A percentile compares a stretch with the other conserved stretches of the same genome.
Evolutionary conservation across 352 stramenopile species (phyloP).

Genomic region (Pythium vanterpoolii): DNA sequence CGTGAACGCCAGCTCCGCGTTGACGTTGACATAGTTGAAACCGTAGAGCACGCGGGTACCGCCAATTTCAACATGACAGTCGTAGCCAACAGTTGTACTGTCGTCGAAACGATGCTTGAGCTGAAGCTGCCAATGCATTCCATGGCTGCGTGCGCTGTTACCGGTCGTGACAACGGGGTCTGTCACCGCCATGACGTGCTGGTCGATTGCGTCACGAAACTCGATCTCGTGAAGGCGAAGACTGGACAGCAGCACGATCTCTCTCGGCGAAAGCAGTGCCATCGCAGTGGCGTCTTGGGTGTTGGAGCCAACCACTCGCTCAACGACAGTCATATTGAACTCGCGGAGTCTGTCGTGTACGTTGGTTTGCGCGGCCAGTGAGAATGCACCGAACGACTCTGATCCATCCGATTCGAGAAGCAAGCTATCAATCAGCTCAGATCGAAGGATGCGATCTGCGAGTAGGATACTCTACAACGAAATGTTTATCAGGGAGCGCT

Average conservation of each 20-base stretch:
- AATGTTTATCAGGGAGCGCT: background rate
- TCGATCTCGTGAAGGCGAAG: conserved; percentile 54
- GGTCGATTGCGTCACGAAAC: conserved; percentile 40
- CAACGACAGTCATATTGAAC: conserved; percentile 5
- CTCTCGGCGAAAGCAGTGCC: conserved; percentile 10
- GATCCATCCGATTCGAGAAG: background rate
- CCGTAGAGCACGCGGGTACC: conserved; percentile 53
- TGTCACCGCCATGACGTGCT: conserved; percentile 22
- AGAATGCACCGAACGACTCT: background rate
- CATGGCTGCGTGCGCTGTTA: background rate
- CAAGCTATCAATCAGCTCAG: conserved; percentile 34
- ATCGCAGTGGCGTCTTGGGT: background rate
- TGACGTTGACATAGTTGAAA: conserved; percentile 53
- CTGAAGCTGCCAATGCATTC: conserved; percentile 47
- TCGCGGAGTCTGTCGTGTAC: conserved; percentile 11
- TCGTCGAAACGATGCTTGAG: conserved; percentile 67
- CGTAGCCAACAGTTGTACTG: conserved; percentile 48
- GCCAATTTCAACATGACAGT: conserved; percentile 59
- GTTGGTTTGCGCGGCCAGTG: background rate
- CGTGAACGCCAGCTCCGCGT: conserved; percentile 31
- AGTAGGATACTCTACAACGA: conserved; percentile 32
- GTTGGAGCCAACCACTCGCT: background rate
- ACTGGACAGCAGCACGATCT: conserved; percentile 28
- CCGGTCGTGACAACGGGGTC: background rate
- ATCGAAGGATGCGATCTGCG: conserved; percentile 44